Evolutionary conservation across 768 basidiomycete genomes (phyloP), one percentile per base, ranked within the genome.

Genomic region (Boletus reticuloceps): DNA sequence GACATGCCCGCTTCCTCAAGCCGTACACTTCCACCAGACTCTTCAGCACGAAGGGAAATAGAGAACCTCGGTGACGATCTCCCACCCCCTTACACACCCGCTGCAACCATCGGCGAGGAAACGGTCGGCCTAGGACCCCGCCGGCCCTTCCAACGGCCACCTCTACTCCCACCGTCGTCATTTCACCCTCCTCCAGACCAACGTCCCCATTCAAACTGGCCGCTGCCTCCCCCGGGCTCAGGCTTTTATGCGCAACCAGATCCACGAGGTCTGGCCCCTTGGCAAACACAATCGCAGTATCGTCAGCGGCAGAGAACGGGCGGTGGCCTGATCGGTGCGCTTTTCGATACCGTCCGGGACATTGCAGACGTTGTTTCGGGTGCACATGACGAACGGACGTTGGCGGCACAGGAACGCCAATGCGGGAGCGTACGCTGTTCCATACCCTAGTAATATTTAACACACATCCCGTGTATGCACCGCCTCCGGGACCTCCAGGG

Each of bases 81-180:
- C 12, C 89, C 88, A 1, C 89, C 89, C 1, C 82, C 88, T 1
- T 91, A 91, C 62, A 88, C 88, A 0, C 72, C 81, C 0, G 59
- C 76, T 2, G 79, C 88, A 4, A 78, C 84, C 45, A 45, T 74
- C 17, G 89, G 87, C 14, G 89, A 91, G 64, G 70, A 75, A 1
- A 82, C 85, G 0, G 56, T 91, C 3, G 82, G 88, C 51, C 70
- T 78, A 19, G 88, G 89, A 0, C 89, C 88, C 0, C 51, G 70
- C 6, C 63, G 86, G 13, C 85, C 88, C 0, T 89, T 86, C 61
- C 85, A 86, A 62, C 73, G 61, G 10, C 62, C 77, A 0, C 76
- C 70, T 6, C 55, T 20, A 0, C 44, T 37, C 6, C 63, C 65
- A 5, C 14, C 55, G 0, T 29, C 56, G 40, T 51, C 51, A 1